These are phyloP conservation scores for Zygoascus bituminiphila DNA, from an alignment of 805 yeast species.

Conservation along the genomic window DNA sequence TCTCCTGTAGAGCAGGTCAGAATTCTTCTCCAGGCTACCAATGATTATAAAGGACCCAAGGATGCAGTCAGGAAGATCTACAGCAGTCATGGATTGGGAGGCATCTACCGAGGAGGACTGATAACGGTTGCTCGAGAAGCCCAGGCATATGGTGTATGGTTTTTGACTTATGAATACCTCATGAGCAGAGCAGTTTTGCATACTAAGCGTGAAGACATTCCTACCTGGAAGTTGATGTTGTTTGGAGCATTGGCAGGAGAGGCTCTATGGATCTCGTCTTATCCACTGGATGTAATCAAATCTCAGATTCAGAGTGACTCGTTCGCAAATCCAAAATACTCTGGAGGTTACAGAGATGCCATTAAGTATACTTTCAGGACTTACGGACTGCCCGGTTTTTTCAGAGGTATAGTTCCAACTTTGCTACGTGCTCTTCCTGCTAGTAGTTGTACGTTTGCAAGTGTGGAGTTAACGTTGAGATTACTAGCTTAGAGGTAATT, in stretches of 20 bases:
- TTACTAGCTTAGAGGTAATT: constrained; percentile 22
- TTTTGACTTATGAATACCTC: constrained; percentile 52
- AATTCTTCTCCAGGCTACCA: constrained; percentile 41
- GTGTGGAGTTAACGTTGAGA: constrained; percentile 61
- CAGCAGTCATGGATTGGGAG: constrained; percentile 36
- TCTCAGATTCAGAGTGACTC: constrained; percentile 50
- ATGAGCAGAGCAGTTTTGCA: constrained; percentile 27
- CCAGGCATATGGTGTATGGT: constrained; percentile 76
- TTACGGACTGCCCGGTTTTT: constrained; percentile 43
- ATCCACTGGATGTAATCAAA: constrained; percentile 60
- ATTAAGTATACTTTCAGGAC: constrained; percentile 36
- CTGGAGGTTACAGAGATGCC: constrained; percentile 34
- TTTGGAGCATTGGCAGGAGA: constrained; percentile 65
- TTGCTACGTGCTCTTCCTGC: constrained; percentile 55
- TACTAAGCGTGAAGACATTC: constrained; percentile 36
- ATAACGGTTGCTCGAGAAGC: constrained; percentile 51
- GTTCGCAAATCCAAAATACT: constrained; percentile 30
- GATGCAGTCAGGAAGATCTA: constrained; percentile 40
- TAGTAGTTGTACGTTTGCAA: constrained; percentile 71
- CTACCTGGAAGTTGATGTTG: constrained; percentile 46
- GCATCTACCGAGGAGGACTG: constrained; percentile 46
- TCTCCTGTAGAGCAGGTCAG: constrained; percentile 62
- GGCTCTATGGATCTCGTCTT: constrained; percentile 59
- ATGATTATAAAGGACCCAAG: constrained; percentile 33
- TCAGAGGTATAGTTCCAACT: constrained; percentile 51